phyloP scores from a whole-genome alignment of 306 rosid genomes.

The Macrotyloma uniflorum region DNA sequence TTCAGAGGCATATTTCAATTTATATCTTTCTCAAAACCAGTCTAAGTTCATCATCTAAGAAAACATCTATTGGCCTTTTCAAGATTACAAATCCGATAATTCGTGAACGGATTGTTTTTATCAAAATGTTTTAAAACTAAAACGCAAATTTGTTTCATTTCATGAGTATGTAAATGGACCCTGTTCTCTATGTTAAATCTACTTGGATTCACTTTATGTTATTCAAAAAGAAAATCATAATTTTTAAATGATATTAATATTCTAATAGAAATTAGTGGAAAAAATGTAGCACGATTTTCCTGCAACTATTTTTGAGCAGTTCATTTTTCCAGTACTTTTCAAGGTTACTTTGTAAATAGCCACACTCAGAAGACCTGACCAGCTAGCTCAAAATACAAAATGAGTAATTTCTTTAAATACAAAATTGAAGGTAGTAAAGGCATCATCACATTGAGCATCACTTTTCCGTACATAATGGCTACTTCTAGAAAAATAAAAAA shows the following conservation, averaged over 20 bases:
- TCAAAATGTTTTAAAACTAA: neutral
- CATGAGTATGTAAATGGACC: neutral
- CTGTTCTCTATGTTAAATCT: too few species aligned
- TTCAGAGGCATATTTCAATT: neutral
- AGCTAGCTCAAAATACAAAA: neutral
- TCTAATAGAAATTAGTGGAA: neutral
- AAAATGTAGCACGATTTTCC: neutral
- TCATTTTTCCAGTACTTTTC: neutral
- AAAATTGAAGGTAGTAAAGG: neutral
- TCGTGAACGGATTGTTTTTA: neutral
- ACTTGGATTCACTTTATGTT: too few species aligned
- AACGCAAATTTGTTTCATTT: neutral
- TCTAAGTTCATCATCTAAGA: neutral
- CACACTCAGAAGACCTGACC: neutral
- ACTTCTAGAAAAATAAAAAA: neutral
- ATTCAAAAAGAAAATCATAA: too few species aligned
- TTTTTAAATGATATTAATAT: neutral
- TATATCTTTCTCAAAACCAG: constrained; percentile 11
- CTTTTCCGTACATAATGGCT: neutral
- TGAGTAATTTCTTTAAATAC: neutral
- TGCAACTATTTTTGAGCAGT: neutral
- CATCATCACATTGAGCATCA: neutral
- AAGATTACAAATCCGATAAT: neutral
- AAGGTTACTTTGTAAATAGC: neutral
- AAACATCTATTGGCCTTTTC: neutral